Evolutionary conservation across 768 basidiomycete genomes (phyloP).

Genomic region (Coprinopsis cinerea): DNA sequence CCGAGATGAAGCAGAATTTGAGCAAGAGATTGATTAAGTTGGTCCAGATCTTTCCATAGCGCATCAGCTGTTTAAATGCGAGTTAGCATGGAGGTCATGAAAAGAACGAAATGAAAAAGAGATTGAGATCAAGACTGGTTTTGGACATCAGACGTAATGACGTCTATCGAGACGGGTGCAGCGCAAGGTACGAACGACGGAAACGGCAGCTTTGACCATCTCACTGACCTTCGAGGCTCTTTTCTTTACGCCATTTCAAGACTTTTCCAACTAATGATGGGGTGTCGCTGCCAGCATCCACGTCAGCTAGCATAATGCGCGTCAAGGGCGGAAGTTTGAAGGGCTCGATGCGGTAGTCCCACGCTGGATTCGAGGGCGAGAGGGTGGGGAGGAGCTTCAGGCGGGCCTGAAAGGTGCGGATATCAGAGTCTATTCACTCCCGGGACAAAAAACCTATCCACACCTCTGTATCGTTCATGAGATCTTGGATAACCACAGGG

Average conservation of each 20-base stretch:
- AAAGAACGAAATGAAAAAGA: no score
- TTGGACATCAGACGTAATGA: slow-evolving; percentile 4
- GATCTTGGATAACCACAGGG: slow-evolving; percentile 56
- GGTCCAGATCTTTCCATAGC: slow-evolving; percentile 61
- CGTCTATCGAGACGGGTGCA: background rate
- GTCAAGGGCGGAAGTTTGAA: slow-evolving; percentile 83
- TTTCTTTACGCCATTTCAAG: slow-evolving; percentile 76
- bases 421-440: slow-evolving; percentile 3
- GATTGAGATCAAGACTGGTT: no score
- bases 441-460: slow-evolving; percentile 15
- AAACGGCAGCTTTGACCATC: no score
- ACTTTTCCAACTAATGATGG: slow-evolving; percentile 92
- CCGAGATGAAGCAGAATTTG: slow-evolving; percentile 46
- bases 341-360: slow-evolving; percentile 66
- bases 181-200: background rate
- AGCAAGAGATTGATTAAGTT: slow-evolving; percentile 56
- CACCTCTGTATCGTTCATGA: slow-evolving; percentile 56
- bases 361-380: slow-evolving; percentile 57
- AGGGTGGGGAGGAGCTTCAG: slow-evolving; percentile 45
- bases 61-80: slow-evolving; percentile 39
- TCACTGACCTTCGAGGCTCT: slow-evolving; percentile 49
- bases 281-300: slow-evolving; percentile 93
- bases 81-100: slow-evolving; percentile 1
- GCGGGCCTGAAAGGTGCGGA: slow-evolving; percentile 11
- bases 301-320: slow-evolving; percentile 87